These are phyloP conservation scores for Echria macrotheca DNA, from an alignment of 495 filamentous ascomycete genomes.

Conservation along the genomic window DNA sequence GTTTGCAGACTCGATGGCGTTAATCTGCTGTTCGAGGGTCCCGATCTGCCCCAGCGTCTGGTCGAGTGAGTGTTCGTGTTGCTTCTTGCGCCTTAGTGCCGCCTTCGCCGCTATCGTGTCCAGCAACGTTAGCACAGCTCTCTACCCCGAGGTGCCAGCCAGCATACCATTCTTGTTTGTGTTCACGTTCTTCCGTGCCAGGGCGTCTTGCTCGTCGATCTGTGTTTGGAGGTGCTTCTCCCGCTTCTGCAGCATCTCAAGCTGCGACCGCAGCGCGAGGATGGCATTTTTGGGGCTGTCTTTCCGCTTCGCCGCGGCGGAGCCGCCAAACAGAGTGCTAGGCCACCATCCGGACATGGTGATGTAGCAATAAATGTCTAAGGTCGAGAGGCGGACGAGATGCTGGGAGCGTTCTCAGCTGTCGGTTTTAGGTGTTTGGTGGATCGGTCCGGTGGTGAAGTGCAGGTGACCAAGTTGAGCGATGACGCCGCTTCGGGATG, in stretches of 20 bases:
- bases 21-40: conserved; percentile 92
- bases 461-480: conserved; percentile 23
- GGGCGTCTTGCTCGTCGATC: conserved; percentile 86
- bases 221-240: conserved; percentile 85
- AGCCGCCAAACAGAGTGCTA: conserved; percentile 77
- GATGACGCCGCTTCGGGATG: conserved; percentile 29
- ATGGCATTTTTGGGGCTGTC: conserved; percentile 97
- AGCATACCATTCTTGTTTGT: conserved; percentile 84
- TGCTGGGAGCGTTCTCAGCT: too few species aligned
- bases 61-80: conserved; percentile 81
- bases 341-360: conserved; percentile 63
- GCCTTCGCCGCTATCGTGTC: conserved; percentile 68
- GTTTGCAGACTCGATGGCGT: conserved; percentile 94
- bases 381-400: not conserved
- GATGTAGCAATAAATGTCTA: conserved; percentile 9
- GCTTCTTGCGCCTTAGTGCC: conserved; percentile 93
- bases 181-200: conserved; percentile 84
- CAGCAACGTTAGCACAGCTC: conserved; percentile 16
- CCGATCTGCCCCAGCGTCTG: conserved; percentile 84
- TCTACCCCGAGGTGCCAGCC: not conserved
- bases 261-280: conserved; percentile 74
- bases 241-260: conserved; percentile 96
- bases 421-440: too few species aligned
- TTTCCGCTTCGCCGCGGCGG: conserved; percentile 74
- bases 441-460: too few species aligned